Base-by-base conservation (phyloP, 257 asterid species). In the Sherardia arvensis region DNA sequence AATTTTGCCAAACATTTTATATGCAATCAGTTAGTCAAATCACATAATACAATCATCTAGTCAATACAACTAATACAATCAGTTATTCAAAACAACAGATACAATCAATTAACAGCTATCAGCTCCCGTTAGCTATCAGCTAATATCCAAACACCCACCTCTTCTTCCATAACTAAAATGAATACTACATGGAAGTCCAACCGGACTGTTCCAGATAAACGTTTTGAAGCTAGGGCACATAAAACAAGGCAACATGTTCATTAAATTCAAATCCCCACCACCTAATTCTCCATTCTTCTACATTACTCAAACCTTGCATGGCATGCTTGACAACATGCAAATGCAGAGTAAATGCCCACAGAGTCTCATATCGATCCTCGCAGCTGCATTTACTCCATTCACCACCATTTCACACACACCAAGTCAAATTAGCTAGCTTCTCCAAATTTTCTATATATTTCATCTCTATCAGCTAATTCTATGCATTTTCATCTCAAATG, bases 141-240 rank as follows among this genome's bases (percentile, higher is more conserved):
- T n/a, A n/a, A n/a, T n/a, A n/a, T n/a, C n/a, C n/a, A n/a, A n/a
- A n/a, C n/a, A n/a, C n/a, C n/a, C n/a, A n/a, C n/a, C 5, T 40
- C 48, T 40, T 40, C 48, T 14, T 3, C n/a, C 14, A 12, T 8
- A 36, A 8, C 9, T 12, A 14, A 14, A 2, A 17, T 3, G 1
- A 43, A 4, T 15, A 38, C 7, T 4, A 32, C 34, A 43, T 40
- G n/a, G n/a, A 38, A 14, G 20, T 43, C 7, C 49, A 43, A 43
- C n/a, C n/a, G n/a, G n/a, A n/a, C 49, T 43, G 49, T 43, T 43
- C 20, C 49, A 43, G 61, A 56, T 56, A 9, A 27, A 56, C n/a
- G n/a, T n/a, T n/a, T n/a, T n/a, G n/a, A 56, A 54, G 29, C 61
- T 59, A 62, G 58, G 81, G 84, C 84, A 79, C 84, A 8, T 57